Evolutionary conservation across 1,139 yeast genomes (phyloP), one percentile per base, ranked within the genome.

Genomic region (Blastobotrys aristatus): DNA sequence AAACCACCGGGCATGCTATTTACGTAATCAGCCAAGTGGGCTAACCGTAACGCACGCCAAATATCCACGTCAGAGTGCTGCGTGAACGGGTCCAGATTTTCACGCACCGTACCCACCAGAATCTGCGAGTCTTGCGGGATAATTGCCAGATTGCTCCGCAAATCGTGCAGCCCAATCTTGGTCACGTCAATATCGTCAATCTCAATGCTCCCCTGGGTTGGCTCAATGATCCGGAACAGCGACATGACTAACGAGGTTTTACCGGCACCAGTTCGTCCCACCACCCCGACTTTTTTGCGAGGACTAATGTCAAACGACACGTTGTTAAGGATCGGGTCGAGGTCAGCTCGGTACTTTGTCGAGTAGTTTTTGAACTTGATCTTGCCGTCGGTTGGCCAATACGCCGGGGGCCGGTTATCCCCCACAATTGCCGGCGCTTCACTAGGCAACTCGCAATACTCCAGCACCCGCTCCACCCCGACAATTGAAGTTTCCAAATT

Each of bases 221-320:
- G 79, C 58, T 84, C 92, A 47, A 85, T 74, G 52, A 85, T 71
- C 53, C 95, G 72, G 69, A 84, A 85, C n/a, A 85, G 64, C 0
- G 92, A 84, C 57, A 84, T 65, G 1, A 87, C 79, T 43, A 85
- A 67, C 1, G 90, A 78, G 32, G 87, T 80, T 62, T 85, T 85
- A 20, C 95, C 95, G 0, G 94, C 90, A 37, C 95, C 95, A 0
- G 95, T 85, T 55, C 95, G 74, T 8, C 95, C 95, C 16, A 84
- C 92, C 53, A 85, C 80, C 39, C 95, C 95, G 53, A 85, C 70
- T 59, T 85, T 85, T 56, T 85, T 92, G 16, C 69, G 69, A 2
- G 87, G 72, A 27, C 73, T 69, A 50, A 85, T 75, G 2, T 70
- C 66, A 41, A 84, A 60, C 32, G 69, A 66, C 44, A 85, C 69